Evolutionary conservation across 495 filamentous ascomycete genomes (phyloP).

Genomic region (Eremomyces bilateralis): DNA sequence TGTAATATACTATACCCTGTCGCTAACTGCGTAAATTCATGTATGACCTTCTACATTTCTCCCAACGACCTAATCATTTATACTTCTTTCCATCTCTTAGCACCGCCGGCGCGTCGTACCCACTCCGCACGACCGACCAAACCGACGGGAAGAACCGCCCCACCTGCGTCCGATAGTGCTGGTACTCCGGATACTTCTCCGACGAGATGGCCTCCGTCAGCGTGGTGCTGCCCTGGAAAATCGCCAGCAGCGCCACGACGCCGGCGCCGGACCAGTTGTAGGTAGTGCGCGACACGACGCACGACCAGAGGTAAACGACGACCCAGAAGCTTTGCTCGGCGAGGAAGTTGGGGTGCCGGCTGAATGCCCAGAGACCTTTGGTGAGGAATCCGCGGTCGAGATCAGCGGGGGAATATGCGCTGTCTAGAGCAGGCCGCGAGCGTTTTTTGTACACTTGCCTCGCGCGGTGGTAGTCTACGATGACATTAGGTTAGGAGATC

Average conservation of each 20-base stretch:
- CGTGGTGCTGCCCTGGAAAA: slow-evolving; percentile 78
- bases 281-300: slow-evolving; percentile 41
- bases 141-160: slow-evolving; percentile 55
- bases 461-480: slow-evolving; percentile 49
- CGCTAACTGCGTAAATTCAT: too few species aligned
- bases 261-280: slow-evolving; percentile 69
- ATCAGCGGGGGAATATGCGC: slow-evolving; percentile 38
- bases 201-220: slow-evolving; percentile 66
- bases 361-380: slow-evolving; percentile 64
- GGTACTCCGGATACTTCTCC: slow-evolving; percentile 75
- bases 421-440: slow-evolving; percentile 48
- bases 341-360: slow-evolving; percentile 83
- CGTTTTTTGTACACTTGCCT: slow-evolving; percentile 52
- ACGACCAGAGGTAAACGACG: slow-evolving; percentile 65
- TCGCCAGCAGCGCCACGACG: slow-evolving; percentile 38
- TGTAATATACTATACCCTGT: too few species aligned
- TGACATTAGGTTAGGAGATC: background rate
- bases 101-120: too few species aligned
- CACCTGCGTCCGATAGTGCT: slow-evolving; percentile 59
- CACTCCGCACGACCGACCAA: background rate
- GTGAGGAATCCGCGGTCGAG: slow-evolving; percentile 83
- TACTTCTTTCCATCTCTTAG: too few species aligned
- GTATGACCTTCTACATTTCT: too few species aligned
- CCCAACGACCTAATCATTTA: too few species aligned
- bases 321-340: slow-evolving; percentile 89